These are phyloP conservation scores for Trichoderma gracile DNA, from an alignment of 2,329 filamentous ascomycete genomes.

Conservation along the genomic window DNA sequence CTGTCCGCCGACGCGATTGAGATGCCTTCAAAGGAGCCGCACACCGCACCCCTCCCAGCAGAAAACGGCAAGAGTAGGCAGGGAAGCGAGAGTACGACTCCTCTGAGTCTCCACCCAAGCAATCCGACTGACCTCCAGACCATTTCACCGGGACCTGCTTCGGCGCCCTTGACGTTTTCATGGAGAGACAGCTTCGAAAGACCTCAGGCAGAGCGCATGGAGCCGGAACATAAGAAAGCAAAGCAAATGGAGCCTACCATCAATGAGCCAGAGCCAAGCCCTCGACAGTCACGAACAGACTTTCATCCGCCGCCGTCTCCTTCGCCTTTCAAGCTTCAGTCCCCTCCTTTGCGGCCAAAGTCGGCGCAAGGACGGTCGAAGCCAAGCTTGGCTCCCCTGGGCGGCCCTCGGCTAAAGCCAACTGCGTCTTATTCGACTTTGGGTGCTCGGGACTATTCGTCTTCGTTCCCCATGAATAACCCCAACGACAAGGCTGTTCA, in stretches of 20 bases:
- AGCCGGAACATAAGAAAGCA: slow-evolving; percentile 17
- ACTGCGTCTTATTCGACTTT: slow-evolving; percentile 41
- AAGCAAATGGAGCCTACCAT: slow-evolving; percentile 15
- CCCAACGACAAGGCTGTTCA: slow-evolving; percentile 41
- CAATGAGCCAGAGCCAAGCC: slow-evolving; percentile 5
- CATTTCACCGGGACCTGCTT: slow-evolving; percentile 64
- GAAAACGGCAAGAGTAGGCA: slow-evolving; percentile 51
- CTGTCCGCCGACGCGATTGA: slow-evolving; percentile 61
- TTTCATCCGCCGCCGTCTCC: slow-evolving; percentile 23
- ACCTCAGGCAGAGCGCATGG: slow-evolving; percentile 1
- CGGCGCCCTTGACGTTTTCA: slow-evolving; percentile 63
- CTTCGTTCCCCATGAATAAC: slow-evolving; percentile 31
- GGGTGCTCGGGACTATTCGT: slow-evolving; percentile 42
- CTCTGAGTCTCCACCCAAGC: not conserved
- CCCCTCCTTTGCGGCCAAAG: slow-evolving; percentile 21
- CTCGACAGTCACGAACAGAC: slow-evolving; percentile 5
- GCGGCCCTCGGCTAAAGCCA: slow-evolving; percentile 41
- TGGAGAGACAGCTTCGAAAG: slow-evolving; percentile 53
- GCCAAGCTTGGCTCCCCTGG: slow-evolving; percentile 19
- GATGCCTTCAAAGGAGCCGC: slow-evolving; percentile 54
- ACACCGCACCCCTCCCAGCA: slow-evolving; percentile 60
- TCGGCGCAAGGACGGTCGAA: slow-evolving; percentile 26
- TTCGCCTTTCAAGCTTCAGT: slow-evolving; percentile 27
- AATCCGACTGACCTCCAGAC: slow-evolving; percentile 41
- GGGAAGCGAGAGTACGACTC: slow-evolving; percentile 38